Base-by-base conservation (phyloP, 345 rosid genomes). In the Zanthoxylum bungeanum region DNA sequence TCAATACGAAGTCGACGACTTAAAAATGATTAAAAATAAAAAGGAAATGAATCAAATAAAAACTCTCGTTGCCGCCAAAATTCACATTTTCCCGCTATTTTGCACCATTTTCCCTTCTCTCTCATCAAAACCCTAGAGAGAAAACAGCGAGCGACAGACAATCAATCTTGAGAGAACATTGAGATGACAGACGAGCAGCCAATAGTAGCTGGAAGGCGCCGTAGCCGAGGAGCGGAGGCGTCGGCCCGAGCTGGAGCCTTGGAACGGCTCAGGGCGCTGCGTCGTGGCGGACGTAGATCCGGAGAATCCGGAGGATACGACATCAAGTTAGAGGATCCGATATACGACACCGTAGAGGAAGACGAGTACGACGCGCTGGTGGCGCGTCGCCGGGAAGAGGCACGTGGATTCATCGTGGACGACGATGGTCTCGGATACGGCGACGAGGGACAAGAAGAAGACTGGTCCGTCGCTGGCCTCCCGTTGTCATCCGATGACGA, bases 381-480 rank as follows among this genome's bases (percentile, higher is more conserved):
- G 16, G 89, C 89, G 63, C 85, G 84, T 65, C 92, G 98, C 60
- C 85, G 90, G 0, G 88, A 91, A 73, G 98, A 92, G 77, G 92
- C 83, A 39, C 88, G 77, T 27, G 87, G 86, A 14, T 95, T 95
- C 71, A 89, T 95, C 21, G 96, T 88, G 22, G 87, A 87, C 27
- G 99, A 95, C 56, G 90, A 84, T 8, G 93, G 84, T 52, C 77
- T 91, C 2, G 99, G 99, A 5, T 95, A 95, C 50, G 80, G 77
- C 40, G 98, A 95, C 64, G 93, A 89, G 44, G 99, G 97, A 2
- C 86, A 87, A 56, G 99, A 95, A 71, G 99, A 92, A 84, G 99
- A 95, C 62, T 95, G 95, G 93, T 74, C 91, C n/a, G 79, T 66
- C 17, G 79, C 92, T 2, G 86, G 85, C 16, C 65, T 86, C 28